Conservation (phyloP, 106 monocot genomes). For the Dioscorea dumetorum region DNA sequence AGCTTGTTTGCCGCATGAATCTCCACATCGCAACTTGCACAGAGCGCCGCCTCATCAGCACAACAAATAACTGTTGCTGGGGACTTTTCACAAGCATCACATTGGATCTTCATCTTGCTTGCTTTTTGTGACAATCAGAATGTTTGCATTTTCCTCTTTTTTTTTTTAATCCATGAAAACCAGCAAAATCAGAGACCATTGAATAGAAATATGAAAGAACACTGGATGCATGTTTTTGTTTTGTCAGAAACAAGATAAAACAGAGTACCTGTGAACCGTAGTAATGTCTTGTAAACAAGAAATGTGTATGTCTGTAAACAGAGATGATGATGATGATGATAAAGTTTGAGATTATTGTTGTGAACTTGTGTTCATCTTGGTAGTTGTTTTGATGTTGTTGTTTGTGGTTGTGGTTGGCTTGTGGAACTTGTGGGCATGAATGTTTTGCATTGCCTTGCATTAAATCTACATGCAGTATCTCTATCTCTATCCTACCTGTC, state of each 20-base stretch:
- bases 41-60: constrained; percentile 96
- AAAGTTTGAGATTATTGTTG: background rate
- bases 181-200: no score
- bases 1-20: constrained; percentile 93
- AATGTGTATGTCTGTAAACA: no score
- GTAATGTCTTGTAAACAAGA: no score
- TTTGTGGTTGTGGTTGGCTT: background rate
- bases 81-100: constrained; percentile 66
- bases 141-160: no score
- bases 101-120: constrained; percentile 73
- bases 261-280: background rate
- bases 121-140: background rate
- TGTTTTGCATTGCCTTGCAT: no score
- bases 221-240: background rate
- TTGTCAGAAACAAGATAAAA: background rate
- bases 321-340: background rate
- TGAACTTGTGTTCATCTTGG: background rate
- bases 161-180: no score
- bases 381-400: background rate
- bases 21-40: constrained; percentile 60
- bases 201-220: background rate
- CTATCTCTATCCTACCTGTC: no score
- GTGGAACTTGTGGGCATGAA: background rate
- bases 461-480: no score
- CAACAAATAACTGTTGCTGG: constrained; percentile 77